Evolutionary conservation across 2,329 filamentous ascomycete species (phyloP).

Genomic region (Coniochaeta hoffmannii): DNA sequence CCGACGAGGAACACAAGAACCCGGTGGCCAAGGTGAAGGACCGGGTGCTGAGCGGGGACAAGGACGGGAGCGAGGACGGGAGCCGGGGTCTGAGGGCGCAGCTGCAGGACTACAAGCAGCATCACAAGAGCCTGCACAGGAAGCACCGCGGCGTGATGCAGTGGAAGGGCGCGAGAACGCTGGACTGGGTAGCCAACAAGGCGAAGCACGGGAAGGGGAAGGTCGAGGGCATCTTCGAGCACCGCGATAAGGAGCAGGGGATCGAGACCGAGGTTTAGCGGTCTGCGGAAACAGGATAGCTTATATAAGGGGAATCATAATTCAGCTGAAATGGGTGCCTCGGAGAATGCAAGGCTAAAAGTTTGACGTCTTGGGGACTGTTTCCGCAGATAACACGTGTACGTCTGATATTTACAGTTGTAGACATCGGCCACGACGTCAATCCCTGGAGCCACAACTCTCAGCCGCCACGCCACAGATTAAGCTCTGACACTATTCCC

Average conservation of each 20-base stretch:
- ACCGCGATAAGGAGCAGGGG: constrained; percentile 48
- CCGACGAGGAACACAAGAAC: constrained; percentile 9
- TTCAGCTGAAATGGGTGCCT: too few species aligned
- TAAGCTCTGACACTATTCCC: too few species aligned
- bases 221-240: constrained; percentile 48
- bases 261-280: constrained; percentile 63
- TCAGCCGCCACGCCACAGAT: too few species aligned
- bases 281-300: background rate
- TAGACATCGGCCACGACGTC: too few species aligned
- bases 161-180: constrained; percentile 51
- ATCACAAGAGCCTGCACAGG: constrained; percentile 53
- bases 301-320: too few species aligned
- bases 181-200: constrained; percentile 43
- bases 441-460: too few species aligned
- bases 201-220: constrained; percentile 50
- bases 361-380: too few species aligned
- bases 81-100: constrained; percentile 41
- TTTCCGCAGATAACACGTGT: too few species aligned
- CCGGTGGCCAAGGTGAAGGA: constrained; percentile 12
- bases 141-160: constrained; percentile 67
- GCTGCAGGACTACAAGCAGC: constrained; percentile 52
- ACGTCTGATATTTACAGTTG: too few species aligned
- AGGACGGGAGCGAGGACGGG: constrained; percentile 27
- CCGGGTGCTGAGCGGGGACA: constrained; percentile 19
- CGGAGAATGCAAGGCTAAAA: too few species aligned